A percentile compares a stretch with the other conserved stretches of the same genome.
Evolutionary conservation across 805 yeast species (phyloP).

Genomic region (Ascoidea asiatica): DNA sequence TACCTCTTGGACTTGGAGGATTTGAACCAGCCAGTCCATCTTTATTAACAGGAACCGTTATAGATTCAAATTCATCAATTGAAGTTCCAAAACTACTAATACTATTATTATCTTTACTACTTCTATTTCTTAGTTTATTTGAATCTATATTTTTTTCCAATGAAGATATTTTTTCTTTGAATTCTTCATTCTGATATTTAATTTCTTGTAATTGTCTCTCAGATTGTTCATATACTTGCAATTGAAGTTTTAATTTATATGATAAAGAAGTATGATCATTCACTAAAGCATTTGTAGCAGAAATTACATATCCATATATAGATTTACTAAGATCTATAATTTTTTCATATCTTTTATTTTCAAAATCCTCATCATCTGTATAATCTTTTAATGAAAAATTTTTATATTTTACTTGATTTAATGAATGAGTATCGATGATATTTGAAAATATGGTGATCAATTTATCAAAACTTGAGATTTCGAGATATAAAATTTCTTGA

Average conservation of each 20-base stretch:
- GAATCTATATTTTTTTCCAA: not conserved
- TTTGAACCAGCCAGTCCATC: too few species aligned
- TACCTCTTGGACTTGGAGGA: not conserved
- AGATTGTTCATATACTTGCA: not conserved
- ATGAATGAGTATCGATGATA: not conserved
- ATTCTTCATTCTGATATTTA: too few species aligned
- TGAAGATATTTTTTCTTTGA: not conserved
- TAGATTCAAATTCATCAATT: not conserved
- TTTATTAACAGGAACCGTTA: not conserved
- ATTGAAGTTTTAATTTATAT: too few species aligned
- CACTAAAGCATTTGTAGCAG: not conserved
- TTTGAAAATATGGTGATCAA: not conserved
- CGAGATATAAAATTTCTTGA: not conserved
- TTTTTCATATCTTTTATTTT: not conserved
- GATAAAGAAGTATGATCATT: not conserved
- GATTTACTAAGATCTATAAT: not conserved
- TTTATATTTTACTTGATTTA: not conserved
- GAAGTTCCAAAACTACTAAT: not conserved
- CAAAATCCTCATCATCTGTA: not conserved
- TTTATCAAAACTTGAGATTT: not conserved
- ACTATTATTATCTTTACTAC: too few species aligned
- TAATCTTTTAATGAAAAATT: not conserved
- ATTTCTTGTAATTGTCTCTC: not conserved
- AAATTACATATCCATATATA: not conserved
- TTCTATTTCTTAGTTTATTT: not conserved